Evolutionary conservation across 2,329 filamentous ascomycete species (phyloP).

Genomic region (Calonectria montana): DNA sequence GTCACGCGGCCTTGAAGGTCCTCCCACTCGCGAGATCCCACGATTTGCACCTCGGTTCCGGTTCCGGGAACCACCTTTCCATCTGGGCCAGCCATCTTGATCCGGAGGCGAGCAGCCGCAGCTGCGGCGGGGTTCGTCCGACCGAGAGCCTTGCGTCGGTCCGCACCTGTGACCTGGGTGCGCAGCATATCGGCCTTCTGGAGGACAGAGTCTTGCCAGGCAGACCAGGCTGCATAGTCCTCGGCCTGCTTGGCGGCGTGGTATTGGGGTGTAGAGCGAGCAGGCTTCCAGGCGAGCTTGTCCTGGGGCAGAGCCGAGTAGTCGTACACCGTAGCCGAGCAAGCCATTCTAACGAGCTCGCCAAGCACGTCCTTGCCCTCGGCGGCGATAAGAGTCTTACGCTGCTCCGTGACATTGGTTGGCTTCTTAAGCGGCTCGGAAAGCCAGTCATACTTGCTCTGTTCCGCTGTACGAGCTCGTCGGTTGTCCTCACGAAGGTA

Average conservation of each 20-base stretch:
- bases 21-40: conserved; percentile 67
- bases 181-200: conserved; percentile 61
- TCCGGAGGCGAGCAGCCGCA: conserved; percentile 61
- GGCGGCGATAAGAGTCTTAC: conserved; percentile 63
- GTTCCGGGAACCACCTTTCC: conserved; percentile 56
- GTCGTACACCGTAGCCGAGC: conserved; percentile 68
- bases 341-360: conserved; percentile 72
- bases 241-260: conserved; percentile 74
- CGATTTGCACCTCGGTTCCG: conserved; percentile 60
- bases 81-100: conserved; percentile 59
- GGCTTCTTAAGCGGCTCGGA: conserved; percentile 68
- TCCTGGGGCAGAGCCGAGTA: conserved; percentile 68
- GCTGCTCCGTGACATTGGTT: conserved; percentile 58
- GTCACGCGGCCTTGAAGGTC: conserved; percentile 57
- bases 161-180: conserved; percentile 33
- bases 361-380: conserved; percentile 74
- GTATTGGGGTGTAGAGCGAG: conserved; percentile 72
- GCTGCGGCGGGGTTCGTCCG: conserved; percentile 31
- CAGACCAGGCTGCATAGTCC: conserved; percentile 71
- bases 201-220: conserved; percentile 67
- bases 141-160: conserved; percentile 41
- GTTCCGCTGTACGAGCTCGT: conserved; percentile 68
- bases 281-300: conserved; percentile 74
- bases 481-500: conserved; percentile 76
- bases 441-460: conserved; percentile 68